phyloP scores from a whole-genome alignment of 768 basidiomycete species.

The Lentinula raphanica region DNA sequence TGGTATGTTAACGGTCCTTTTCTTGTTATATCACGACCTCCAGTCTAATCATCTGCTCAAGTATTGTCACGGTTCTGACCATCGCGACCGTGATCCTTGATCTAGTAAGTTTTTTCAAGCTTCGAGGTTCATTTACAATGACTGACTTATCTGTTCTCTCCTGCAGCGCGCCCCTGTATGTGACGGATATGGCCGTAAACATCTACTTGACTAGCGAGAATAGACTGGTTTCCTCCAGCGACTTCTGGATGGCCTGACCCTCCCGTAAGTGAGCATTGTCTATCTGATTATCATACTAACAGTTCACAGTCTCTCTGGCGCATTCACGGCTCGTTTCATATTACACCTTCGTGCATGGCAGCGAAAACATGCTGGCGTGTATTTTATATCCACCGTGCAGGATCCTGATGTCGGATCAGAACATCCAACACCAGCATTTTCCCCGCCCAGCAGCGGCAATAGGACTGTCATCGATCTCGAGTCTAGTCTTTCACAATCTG shows the following conservation, averaged over 20 bases:
- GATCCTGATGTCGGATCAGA: not conserved
- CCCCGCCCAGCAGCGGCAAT: not conserved
- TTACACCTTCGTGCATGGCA: constrained; percentile 6
- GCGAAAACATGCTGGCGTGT: not conserved
- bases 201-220: not conserved
- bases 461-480: not conserved
- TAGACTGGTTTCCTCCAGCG: constrained; percentile 26
- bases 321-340: constrained; percentile 3
- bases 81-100: not conserved
- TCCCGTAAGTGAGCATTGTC: constrained; percentile 18
- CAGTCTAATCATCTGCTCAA: not conserved
- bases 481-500: not conserved
- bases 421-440: too few species aligned
- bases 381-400: not conserved
- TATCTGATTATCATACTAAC: not conserved
- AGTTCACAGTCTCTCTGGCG: not conserved
- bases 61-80: not conserved
- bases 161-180: constrained; percentile 18
- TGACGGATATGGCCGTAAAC: not conserved
- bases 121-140: too few species aligned
- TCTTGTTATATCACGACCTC: not conserved
- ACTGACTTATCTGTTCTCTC: not conserved
- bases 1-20: not conserved
- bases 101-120: not conserved
- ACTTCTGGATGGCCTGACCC: constrained; percentile 21